Evolutionary conservation across 179 eudicot genomes (phyloP).

Genomic region (Silene noctiflora): DNA sequence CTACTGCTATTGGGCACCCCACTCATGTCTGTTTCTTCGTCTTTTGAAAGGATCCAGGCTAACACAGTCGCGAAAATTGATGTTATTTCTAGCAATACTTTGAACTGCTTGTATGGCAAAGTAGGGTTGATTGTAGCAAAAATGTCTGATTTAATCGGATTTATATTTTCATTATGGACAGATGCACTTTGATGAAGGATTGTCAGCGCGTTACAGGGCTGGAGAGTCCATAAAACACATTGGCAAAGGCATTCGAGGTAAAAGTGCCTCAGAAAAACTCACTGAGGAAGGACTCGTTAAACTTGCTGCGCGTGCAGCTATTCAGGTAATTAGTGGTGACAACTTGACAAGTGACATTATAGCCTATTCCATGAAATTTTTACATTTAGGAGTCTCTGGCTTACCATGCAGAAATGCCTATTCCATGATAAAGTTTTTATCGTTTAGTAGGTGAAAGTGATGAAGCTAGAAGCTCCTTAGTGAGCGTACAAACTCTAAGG

Average conservation of each 20-base stretch:
- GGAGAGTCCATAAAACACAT: constrained; percentile 69
- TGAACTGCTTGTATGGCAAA: constrained; percentile 5
- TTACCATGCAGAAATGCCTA: background rate
- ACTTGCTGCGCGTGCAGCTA: constrained; percentile 85
- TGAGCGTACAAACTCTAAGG: background rate
- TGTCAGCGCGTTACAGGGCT: constrained; percentile 66
- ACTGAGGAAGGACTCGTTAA: constrained; percentile 93
- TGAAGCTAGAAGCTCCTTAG: background rate
- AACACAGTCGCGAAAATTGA: background rate
- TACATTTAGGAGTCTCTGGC: background rate
- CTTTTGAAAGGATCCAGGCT: too few relatives aligned
- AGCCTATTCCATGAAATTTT: background rate
- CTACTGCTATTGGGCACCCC: background rate
- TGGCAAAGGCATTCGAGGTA: constrained; percentile 75
- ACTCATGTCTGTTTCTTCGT: background rate
- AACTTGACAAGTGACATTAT: background rate
- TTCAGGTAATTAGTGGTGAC: constrained; percentile 55
- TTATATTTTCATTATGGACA: constrained; percentile 30
- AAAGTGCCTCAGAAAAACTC: constrained; percentile 89
- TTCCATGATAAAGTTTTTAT: background rate
- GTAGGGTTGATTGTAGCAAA: constrained; percentile 8
- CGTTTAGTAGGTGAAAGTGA: background rate
- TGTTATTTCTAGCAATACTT: background rate
- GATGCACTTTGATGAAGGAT: constrained; percentile 97
- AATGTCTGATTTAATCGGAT: constrained; percentile 13